Percentiles rank a stretch among this genome's conserved stretches.
These are phyloP conservation scores for Aotearoamyces nothofagi DNA, from an alignment of 2,329 filamentous ascomycete species.

Conservation along the genomic window DNA sequence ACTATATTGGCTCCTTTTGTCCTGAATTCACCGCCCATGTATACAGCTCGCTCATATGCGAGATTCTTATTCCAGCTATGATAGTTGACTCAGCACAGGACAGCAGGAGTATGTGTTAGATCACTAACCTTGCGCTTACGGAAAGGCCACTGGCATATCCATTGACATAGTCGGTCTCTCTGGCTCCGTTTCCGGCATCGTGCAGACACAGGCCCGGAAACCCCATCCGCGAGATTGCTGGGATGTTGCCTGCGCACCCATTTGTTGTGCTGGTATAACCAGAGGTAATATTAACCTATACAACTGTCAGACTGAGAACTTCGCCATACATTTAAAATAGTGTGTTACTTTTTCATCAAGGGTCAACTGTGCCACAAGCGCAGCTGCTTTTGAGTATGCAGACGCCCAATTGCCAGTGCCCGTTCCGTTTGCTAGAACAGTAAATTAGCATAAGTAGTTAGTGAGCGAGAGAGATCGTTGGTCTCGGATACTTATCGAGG, in stretches of 20 bases:
- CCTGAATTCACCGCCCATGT: constrained; percentile 57
- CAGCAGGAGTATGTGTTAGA: constrained; percentile 37
- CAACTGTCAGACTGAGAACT: no score
- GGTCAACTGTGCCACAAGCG: constrained; percentile 40
- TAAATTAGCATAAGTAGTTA: neutral
- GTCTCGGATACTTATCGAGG: neutral
- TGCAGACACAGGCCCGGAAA: constrained; percentile 50
- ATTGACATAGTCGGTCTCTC: constrained; percentile 37
- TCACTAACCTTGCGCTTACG: constrained; percentile 47
- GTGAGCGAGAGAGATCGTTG: neutral
- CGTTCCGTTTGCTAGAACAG: constrained; percentile 13
- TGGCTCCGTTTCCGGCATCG: constrained; percentile 53
- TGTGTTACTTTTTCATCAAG: constrained; percentile 16
- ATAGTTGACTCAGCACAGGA: constrained; percentile 55
- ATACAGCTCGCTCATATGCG: constrained; percentile 48
- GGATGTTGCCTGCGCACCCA: constrained; percentile 19
- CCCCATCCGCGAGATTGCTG: constrained; percentile 36
- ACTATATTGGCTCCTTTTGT: constrained; percentile 61
- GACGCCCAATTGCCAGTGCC: constrained; percentile 35
- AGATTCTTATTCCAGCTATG: constrained; percentile 57
- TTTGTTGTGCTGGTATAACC: constrained; percentile 29
- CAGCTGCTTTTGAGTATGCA: constrained; percentile 53
- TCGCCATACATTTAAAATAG: no score
- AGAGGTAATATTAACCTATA: constrained; percentile 31
- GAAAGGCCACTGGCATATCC: constrained; percentile 11